Conservation (phyloP, 345 rosid genomes). For the Eucalyptus sideroxylon region DNA sequence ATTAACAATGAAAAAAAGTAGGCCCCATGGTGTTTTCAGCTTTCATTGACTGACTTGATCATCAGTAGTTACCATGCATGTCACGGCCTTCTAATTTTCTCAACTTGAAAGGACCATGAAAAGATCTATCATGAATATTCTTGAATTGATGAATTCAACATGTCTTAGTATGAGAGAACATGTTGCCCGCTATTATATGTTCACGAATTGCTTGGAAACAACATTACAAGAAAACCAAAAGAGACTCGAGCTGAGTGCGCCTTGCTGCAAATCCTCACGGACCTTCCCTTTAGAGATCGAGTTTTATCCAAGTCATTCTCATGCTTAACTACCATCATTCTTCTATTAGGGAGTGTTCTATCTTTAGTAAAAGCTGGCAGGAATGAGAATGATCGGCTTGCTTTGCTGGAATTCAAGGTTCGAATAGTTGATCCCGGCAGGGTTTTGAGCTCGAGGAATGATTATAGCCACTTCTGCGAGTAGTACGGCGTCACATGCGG, state of each 20-base stretch:
- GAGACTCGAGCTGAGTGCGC: neutral
- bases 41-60: neutral
- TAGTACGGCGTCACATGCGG: neutral
- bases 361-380: neutral
- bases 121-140: neutral
- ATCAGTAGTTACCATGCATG: neutral
- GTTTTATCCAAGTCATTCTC: neutral
- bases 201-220: too few species aligned
- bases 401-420: neutral
- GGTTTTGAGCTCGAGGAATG: neutral
- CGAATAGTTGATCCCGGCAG: rapidly evolving
- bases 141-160: neutral
- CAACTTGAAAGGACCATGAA: neutral
- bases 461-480: neutral
- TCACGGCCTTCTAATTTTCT: too few species aligned
- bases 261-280: neutral
- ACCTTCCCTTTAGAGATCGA: neutral
- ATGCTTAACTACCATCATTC: neutral
- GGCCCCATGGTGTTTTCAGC: neutral
- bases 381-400: neutral
- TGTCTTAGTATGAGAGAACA: neutral
- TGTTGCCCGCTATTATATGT: neutral
- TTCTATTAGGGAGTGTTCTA: neutral
- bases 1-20: neutral
- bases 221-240: neutral